Percentiles rank a stretch among this genome's conserved stretches.
These are phyloP conservation scores for Mrakia gelida DNA, from an alignment of 768 basidiomycete species.

Conservation along the genomic window DNA sequence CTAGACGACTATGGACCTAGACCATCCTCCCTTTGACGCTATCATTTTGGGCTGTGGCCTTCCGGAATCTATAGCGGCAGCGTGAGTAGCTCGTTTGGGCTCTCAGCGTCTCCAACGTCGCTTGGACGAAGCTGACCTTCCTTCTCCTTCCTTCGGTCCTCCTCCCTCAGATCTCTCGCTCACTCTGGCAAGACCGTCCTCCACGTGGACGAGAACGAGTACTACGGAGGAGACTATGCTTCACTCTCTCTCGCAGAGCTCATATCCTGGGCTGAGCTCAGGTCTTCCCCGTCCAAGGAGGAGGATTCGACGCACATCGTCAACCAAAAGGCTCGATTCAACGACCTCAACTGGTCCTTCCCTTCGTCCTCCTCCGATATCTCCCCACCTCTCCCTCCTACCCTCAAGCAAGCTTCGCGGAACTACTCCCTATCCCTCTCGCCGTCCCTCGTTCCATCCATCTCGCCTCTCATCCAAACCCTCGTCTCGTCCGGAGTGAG, in stretches of 20 bases:
- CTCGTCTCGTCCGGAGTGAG: slow-evolving; percentile 78
- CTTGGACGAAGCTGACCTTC: not conserved
- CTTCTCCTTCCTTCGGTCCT: not conserved
- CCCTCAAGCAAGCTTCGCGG: slow-evolving; percentile 56
- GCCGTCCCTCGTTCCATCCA: slow-evolving; percentile 73
- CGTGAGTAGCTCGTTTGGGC: slow-evolving; percentile 56
- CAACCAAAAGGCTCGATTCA: slow-evolving; percentile 4
- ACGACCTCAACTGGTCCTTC: slow-evolving; percentile 20
- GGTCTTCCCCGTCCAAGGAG: not conserved
- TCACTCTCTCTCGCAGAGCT: slow-evolving; percentile 78
- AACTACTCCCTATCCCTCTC: slow-evolving; percentile 82
- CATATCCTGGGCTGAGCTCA: slow-evolving; percentile 55
- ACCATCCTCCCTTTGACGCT: slow-evolving; percentile 45
- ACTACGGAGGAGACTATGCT: slow-evolving; percentile 81
- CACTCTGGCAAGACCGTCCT: slow-evolving; percentile 83
- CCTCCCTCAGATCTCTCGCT: slow-evolving; percentile 64
- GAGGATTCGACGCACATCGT: slow-evolving; percentile 29
- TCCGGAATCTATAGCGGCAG: slow-evolving; percentile 77
- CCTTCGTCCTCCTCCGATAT: not conserved
- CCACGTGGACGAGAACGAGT: slow-evolving; percentile 75
- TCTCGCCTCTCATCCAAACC: slow-evolving; percentile 71
- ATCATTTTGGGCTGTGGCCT: slow-evolving; percentile 52
- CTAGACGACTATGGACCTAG: slow-evolving; percentile 23
- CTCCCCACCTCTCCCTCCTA: slow-evolving; percentile 31
- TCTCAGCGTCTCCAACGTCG: not conserved